Conservation (phyloP, 179 eudicot genomes). For the Silene vulgaris region DNA sequence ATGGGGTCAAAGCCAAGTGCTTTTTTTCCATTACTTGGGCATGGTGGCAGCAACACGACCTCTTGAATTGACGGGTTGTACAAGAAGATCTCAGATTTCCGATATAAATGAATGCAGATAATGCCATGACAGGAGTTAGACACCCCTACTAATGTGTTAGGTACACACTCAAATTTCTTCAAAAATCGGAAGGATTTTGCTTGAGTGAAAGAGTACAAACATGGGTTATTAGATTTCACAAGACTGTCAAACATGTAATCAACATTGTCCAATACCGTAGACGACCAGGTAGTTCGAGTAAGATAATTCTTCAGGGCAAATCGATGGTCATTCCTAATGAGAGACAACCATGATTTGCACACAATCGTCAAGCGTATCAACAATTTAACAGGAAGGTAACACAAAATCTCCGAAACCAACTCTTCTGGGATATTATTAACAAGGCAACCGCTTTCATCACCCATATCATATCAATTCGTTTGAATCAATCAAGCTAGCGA, state of each 20-base stretch:
- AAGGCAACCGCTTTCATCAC: not conserved
- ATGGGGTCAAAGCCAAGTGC: not conserved
- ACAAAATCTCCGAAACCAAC: not conserved
- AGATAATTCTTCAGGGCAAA: slow-evolving; percentile 6
- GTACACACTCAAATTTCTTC: slow-evolving; percentile 10
- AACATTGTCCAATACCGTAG: not conserved
- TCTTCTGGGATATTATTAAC: not conserved
- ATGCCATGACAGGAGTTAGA: slow-evolving; percentile 12
- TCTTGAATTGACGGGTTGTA: slow-evolving; percentile 11
- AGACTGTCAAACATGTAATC: not conserved
- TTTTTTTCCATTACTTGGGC: not conserved
- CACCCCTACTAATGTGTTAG: not conserved
- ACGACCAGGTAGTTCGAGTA: not conserved
- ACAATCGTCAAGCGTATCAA: slow-evolving; percentile 10
- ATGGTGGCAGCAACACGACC: not conserved
- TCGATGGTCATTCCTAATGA: not conserved
- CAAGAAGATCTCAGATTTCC: not conserved
- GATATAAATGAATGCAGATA: not conserved
- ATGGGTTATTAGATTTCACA: not conserved
- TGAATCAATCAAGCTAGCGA: not conserved
- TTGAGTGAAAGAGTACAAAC: slow-evolving; percentile 2
- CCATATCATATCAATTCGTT: not conserved
- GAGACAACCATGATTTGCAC: slow-evolving; percentile 14
- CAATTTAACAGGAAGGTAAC: slow-evolving; percentile 6
- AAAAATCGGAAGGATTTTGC: not conserved